Evolutionary conservation across 23 red algal species (phyloP), one percentile per base, ranked within the genome.

Genomic region (Gracilaria domingensis): DNA sequence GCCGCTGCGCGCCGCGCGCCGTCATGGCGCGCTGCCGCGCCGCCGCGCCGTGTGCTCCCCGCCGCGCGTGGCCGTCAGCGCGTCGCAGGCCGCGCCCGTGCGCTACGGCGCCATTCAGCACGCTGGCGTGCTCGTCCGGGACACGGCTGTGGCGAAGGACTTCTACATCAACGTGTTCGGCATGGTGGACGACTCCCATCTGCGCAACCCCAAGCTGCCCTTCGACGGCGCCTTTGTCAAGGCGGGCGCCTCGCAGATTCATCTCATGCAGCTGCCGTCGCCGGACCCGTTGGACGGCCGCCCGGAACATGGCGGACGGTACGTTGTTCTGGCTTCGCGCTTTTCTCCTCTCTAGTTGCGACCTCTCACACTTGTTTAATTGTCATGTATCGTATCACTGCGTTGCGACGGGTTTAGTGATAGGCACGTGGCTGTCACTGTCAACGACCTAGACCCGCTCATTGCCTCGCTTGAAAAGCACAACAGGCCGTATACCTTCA

Each of bases 231-330:
- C 96, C 30, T 98, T 98, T 84, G 57, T 98, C 24, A 83, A 59
- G 45, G 96, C 87, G n/a, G 96, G 96, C 32, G 66, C 66, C 18
- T 82, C 86, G 24, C 93, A 98, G 71, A 98, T 98, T 51, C 96
- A 98, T 54, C 88, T 98, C 44, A 98, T 98, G 96, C 87, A 95
- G 80, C 79, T 98, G 12, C 96, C 96, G 0, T 80, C 55, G 29
- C 93, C 94, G 13, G 89, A 93, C 70, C 88, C 93, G 1, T 49
- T 51, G 73, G 24, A 45, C 7, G 93, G 93, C 35, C 86, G 96
- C 33, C 96, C 96, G 29, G 88, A 82, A 40, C 96, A 98, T 50
- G 96, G 96, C 37, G 96, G 96, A 35, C 89, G 81, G 81, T 84
- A 84, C 32, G 81, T 55, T 14, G 18, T 55, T 20, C 51, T 1